phyloP scores from a whole-genome alignment of 139 green algal species.

The Bryopsis sp. region DNA sequence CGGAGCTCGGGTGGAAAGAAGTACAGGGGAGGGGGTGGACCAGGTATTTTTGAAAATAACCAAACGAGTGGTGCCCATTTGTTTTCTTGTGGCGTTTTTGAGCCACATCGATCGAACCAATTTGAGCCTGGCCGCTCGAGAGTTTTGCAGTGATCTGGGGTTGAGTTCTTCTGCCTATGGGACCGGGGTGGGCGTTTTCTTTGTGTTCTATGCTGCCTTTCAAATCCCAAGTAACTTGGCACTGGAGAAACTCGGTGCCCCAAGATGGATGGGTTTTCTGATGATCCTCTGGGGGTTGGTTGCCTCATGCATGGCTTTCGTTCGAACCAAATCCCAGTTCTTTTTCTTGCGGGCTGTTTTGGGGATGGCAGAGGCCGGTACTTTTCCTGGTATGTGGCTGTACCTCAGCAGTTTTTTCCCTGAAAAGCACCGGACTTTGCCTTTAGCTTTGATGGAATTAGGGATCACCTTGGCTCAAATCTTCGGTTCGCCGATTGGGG shows the following conservation, averaged over 20 bases:
- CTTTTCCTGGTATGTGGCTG: constrained; percentile 39
- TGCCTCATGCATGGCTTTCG: constrained; percentile 30
- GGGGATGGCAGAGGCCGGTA: constrained; percentile 45
- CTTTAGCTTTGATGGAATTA: background rate
- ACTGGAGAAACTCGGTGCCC: constrained; percentile 32
- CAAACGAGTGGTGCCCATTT: constrained; percentile 6
- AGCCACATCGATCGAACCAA: constrained; percentile 39
- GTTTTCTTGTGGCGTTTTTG: constrained; percentile 18
- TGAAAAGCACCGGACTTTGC: background rate
- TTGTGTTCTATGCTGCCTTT: constrained; percentile 43
- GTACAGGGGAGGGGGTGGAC: too few species aligned
- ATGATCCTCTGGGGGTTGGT: constrained; percentile 46
- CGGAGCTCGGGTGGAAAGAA: too few species aligned
- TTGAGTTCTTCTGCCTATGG: constrained; percentile 48
- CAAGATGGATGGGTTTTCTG: constrained; percentile 38
- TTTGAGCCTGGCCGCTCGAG: constrained; percentile 41
- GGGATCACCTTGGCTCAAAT: background rate
- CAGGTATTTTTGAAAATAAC: too few species aligned
- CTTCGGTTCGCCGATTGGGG: background rate
- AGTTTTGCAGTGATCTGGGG: constrained; percentile 41
- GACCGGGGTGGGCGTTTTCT: constrained; percentile 49
- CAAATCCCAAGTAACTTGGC: constrained; percentile 45
- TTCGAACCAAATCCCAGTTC: constrained; percentile 29
- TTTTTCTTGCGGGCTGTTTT: constrained; percentile 49
- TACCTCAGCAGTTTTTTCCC: background rate